phyloP scores from a whole-genome alignment of 2,329 filamentous ascomycete genomes.

The Aspergillus nomiae region DNA sequence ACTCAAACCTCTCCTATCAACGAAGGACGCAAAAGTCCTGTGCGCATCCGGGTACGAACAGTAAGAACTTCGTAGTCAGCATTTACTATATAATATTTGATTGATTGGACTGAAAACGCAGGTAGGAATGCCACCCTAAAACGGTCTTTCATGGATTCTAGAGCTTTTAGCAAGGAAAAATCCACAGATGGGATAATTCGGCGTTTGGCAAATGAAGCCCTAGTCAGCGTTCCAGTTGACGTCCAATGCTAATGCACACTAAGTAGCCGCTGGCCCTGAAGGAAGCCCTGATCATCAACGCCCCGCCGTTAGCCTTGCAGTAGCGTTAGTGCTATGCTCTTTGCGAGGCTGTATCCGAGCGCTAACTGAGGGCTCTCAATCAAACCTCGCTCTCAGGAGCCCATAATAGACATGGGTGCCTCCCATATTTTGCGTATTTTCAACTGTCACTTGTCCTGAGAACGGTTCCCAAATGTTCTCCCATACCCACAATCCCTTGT shows the following conservation, averaged over 20 bases:
- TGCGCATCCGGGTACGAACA: background rate
- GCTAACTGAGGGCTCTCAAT: background rate
- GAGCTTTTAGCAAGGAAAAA: background rate
- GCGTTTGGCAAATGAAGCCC: too few relatives aligned
- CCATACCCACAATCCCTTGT: background rate
- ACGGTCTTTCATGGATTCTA: too few relatives aligned
- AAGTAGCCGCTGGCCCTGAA: background rate
- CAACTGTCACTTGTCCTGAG: background rate
- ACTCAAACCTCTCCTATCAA: too few relatives aligned
- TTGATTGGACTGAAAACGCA: background rate
- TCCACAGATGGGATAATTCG: too few relatives aligned
- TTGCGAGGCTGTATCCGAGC: background rate
- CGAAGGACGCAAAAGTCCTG: too few relatives aligned
- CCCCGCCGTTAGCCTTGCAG: background rate
- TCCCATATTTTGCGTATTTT: background rate
- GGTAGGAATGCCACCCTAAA: too few relatives aligned
- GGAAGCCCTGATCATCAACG: background rate
- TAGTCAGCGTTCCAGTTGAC: background rate
- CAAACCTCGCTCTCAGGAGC: background rate
- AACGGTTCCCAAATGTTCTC: background rate
- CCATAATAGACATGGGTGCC: background rate
- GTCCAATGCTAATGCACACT: background rate
- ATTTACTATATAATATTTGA: background rate
- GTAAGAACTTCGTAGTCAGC: background rate
- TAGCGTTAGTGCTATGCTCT: background rate